These are phyloP conservation scores for Schizochytrium sp. DNA, from an alignment of 108 stramenopile species.

Conservation along the genomic window DNA sequence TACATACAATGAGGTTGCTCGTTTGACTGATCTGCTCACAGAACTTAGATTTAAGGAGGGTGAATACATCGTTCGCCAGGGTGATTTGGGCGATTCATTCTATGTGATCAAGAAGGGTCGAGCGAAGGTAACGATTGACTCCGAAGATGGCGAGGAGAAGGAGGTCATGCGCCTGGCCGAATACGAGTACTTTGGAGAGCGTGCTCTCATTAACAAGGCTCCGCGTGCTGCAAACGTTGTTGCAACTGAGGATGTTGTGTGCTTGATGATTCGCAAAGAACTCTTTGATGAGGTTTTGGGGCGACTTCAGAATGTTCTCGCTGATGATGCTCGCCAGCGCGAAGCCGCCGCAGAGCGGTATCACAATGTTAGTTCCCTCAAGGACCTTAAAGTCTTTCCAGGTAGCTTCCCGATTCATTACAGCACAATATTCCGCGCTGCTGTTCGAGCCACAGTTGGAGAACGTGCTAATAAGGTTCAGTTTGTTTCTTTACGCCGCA, in stretches of 20 bases:
- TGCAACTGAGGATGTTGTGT: conserved; percentile 38
- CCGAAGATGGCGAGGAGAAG: background rate
- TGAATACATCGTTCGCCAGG: conserved; percentile 64
- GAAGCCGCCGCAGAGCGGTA: conserved; percentile 53
- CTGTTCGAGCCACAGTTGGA: background rate
- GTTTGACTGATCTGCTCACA: conserved; percentile 51
- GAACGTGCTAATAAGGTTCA: background rate
- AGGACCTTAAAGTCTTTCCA: conserved; percentile 49
- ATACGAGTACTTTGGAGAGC: conserved; percentile 70
- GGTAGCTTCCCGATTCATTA: background rate
- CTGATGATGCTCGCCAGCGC: conserved; percentile 4
- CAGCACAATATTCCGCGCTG: background rate
- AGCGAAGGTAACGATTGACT: background rate
- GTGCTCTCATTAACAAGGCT: conserved; percentile 62
- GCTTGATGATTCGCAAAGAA: conserved; percentile 58
- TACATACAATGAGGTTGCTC: conserved; percentile 59
- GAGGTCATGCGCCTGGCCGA: conserved; percentile 53
- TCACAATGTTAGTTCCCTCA: background rate
- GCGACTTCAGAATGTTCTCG: conserved; percentile 28
- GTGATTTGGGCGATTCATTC: conserved; percentile 63
- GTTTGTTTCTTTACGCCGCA: background rate
- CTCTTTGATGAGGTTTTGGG: conserved; percentile 60
- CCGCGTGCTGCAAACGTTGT: conserved; percentile 44
- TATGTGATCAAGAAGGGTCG: conserved; percentile 66
- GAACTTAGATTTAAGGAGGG: conserved; percentile 53